Evolutionary conservation across 768 basidiomycete species (phyloP).

Genomic region (Suillus decipiens): DNA sequence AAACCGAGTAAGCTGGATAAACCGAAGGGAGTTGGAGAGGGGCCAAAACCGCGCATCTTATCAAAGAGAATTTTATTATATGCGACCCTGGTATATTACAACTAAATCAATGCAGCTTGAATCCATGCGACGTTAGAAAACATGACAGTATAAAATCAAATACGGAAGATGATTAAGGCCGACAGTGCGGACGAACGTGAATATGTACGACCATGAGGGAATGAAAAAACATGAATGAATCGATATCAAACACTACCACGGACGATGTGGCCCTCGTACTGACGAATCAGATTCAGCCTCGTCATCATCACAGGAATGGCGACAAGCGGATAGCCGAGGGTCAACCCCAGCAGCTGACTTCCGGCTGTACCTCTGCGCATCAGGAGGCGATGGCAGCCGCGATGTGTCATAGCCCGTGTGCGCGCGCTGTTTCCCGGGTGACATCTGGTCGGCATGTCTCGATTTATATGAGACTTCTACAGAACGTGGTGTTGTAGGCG

Average conservation of each 20-base stretch:
- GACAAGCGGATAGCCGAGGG: constrained; percentile 25
- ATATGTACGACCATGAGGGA: constrained; percentile 8
- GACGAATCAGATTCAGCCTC: constrained; percentile 41
- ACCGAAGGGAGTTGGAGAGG: background rate
- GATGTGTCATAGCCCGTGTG: constrained; percentile 3
- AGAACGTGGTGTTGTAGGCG: constrained; percentile 57
- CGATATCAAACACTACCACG: constrained; percentile 38
- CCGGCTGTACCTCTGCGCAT: constrained; percentile 21
- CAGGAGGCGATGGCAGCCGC: constrained; percentile 9
- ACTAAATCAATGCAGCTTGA: constrained; percentile 10
- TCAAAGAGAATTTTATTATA: constrained; percentile 6
- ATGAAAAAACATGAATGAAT: constrained; percentile 4
- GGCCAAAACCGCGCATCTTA: background rate
- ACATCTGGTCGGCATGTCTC: constrained; percentile 19
- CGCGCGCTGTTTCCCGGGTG: constrained; percentile 15
- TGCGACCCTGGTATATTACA: constrained; percentile 11
- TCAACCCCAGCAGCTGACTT: constrained; percentile 25
- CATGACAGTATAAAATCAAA: constrained; percentile 13
- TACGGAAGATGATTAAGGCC: constrained; percentile 11
- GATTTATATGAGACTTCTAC: constrained; percentile 23
- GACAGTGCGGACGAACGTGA: constrained; percentile 13
- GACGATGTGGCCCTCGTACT: constrained; percentile 41
- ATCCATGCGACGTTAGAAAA: constrained; percentile 12
- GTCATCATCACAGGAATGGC: constrained; percentile 29
- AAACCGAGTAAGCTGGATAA: background rate